Conservation (phyloP, 1,284 basidiomycete genomes). For the Fomitopsis betulina region DNA sequence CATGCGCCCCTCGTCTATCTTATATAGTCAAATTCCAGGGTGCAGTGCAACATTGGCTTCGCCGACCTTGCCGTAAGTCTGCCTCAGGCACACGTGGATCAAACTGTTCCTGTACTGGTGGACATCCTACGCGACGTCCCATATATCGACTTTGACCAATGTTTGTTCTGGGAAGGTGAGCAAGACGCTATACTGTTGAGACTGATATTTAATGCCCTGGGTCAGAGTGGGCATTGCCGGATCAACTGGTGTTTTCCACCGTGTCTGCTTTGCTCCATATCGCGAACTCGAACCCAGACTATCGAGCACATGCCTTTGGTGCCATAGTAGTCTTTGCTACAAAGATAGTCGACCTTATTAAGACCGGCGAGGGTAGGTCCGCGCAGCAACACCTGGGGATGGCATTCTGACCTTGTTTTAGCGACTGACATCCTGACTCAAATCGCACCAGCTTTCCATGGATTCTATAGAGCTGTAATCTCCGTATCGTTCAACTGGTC, state of each 20-base stretch:
- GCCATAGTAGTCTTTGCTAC: conserved; percentile 59
- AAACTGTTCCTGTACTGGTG: conserved; percentile 51
- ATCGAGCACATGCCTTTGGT: conserved; percentile 44
- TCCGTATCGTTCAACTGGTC: conserved; percentile 77
- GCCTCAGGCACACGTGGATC: conserved; percentile 46
- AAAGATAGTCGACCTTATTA: conserved; percentile 53
- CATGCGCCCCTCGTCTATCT: not conserved
- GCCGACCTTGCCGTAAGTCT: conserved; percentile 67
- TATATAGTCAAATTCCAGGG: conserved; percentile 50
- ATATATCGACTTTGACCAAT: conserved; percentile 69
- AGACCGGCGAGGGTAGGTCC: conserved; percentile 48
- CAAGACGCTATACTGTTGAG: not conserved
- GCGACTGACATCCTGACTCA: conserved; percentile 73
- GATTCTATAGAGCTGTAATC: conserved; percentile 81
- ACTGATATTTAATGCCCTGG: not conserved
- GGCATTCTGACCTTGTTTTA: conserved; percentile 22
- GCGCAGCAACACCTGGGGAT: not conserved
- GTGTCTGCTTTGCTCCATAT: conserved; percentile 70
- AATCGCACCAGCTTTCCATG: conserved; percentile 79
- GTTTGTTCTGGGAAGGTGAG: conserved; percentile 72
- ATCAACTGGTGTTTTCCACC: conserved; percentile 75
- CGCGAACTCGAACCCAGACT: conserved; percentile 47
- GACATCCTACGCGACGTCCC: conserved; percentile 69
- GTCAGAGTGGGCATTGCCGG: conserved; percentile 75
- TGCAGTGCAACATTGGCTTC: conserved; percentile 76